Percentiles rank a stretch among this genome's conserved stretches.
Evolutionary conservation across 176 grass and related monocot species (phyloP).

Genomic region (Neostapfia colusana): DNA sequence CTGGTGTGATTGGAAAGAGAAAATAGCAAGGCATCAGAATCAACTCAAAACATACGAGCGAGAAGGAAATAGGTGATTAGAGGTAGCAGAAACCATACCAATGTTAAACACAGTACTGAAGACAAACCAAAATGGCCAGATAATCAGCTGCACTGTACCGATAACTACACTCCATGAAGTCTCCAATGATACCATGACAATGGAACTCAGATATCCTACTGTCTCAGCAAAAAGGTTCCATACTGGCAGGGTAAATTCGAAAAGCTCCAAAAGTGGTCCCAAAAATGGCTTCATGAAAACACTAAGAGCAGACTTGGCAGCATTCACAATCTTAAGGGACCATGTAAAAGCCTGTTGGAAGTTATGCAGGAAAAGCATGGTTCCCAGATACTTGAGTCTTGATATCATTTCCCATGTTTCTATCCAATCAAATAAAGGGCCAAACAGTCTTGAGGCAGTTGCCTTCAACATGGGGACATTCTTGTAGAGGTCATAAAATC

Average conservation of each 20-base stretch:
- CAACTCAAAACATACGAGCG: constrained; percentile 18
- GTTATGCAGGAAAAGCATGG: constrained; percentile 96
- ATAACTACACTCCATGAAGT: constrained; percentile 64
- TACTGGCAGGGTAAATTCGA: constrained; percentile 70
- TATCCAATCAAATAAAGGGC: constrained; percentile 97
- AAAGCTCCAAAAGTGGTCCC: constrained; percentile 76
- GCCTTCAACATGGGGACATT: constrained; percentile 95
- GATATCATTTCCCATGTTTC: constrained; percentile 99
- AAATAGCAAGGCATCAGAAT: constrained; percentile 22
- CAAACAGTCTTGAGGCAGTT: constrained; percentile 90
- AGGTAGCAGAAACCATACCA: constrained; percentile 52
- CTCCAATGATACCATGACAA: constrained; percentile 50
- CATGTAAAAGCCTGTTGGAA: constrained; percentile 84
- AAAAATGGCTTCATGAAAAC: constrained; percentile 75
- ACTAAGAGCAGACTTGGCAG: constrained; percentile 64
- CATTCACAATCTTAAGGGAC: constrained; percentile 70
- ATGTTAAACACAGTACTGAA: constrained; percentile 58
- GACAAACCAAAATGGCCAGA: constrained; percentile 83
- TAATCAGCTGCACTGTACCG: constrained; percentile 53
- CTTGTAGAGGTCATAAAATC: constrained; percentile 99
- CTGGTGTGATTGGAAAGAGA: constrained; percentile 52
- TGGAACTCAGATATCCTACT: constrained; percentile 54
- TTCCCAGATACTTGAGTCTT: constrained; percentile 88
- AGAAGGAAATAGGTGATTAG: constrained; percentile 8
- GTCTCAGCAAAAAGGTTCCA: constrained; percentile 74